Percentiles rank a stretch among this genome's conserved stretches.
Evolutionary conservation across 164 flowering plant genomes (phyloP).

Genomic region (Cinnamomum chago): DNA sequence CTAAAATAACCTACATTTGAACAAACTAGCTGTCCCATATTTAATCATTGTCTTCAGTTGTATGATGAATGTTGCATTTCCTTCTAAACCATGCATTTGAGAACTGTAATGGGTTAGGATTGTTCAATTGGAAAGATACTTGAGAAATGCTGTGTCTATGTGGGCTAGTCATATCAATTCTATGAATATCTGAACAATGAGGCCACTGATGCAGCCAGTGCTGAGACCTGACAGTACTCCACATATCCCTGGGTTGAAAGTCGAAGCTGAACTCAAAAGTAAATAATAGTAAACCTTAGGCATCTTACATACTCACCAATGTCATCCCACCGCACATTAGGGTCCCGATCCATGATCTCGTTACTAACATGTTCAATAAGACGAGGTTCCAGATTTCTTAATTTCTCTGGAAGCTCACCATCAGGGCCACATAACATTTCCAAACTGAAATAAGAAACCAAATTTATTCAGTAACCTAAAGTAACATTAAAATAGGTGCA

Average conservation of each 20-base stretch:
- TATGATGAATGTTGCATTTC: not conserved
- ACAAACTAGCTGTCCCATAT: not conserved
- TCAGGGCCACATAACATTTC: conserved; percentile 93
- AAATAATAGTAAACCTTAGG: not conserved
- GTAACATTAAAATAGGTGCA: too few species aligned
- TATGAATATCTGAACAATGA: not conserved
- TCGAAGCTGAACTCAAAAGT: not conserved
- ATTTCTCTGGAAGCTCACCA: conserved; percentile 96
- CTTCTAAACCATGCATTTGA: not conserved
- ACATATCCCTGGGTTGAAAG: not conserved
- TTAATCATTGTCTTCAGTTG: not conserved
- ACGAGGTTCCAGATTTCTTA: conserved; percentile 94
- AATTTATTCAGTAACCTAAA: too few species aligned
- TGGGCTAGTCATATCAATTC: not conserved
- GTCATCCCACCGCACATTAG: conserved; percentile 97
- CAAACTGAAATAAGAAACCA: conserved; percentile 40
- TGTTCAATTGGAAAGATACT: not conserved
- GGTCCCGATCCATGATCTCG: conserved; percentile 97
- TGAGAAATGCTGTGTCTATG: not conserved
- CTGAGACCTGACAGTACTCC: conserved; percentile 6
- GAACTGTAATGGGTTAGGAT: not conserved
- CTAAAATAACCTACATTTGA: not conserved
- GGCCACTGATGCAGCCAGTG: not conserved
- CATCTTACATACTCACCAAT: conserved; percentile 53
- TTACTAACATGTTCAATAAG: conserved; percentile 96